A percentile compares a stretch with the other conserved stretches of the same genome.
phyloP scores from a whole-genome alignment of 2,329 filamentous ascomycete genomes.

The Colletotrichum caudatum region DNA sequence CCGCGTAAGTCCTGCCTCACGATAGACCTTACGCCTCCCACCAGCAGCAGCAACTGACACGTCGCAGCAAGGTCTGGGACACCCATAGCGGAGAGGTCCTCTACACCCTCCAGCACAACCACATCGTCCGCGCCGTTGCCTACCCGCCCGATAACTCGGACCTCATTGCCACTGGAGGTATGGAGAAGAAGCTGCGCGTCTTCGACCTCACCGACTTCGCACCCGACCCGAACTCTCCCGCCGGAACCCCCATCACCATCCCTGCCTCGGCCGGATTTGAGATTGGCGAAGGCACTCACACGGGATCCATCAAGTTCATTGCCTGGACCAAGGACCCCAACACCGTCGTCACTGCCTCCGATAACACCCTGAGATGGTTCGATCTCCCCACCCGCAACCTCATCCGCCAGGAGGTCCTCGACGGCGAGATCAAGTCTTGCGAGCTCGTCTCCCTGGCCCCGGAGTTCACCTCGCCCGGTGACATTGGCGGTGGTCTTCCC shows the following conservation, averaged over 20 bases:
- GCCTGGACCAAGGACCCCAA: conserved; percentile 93
- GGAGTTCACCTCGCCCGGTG: conserved; percentile 67
- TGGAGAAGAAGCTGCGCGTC: conserved; percentile 95
- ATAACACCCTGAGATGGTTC: conserved; percentile 95
- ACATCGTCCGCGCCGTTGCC: conserved; percentile 94
- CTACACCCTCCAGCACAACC: conserved; percentile 88
- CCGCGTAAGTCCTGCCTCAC: conserved; percentile 72
- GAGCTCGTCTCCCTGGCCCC: conserved; percentile 82
- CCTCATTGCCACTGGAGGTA: conserved; percentile 92
- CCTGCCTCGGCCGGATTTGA: conserved; percentile 79
- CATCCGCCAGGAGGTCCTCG: conserved; percentile 81
- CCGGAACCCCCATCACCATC: conserved; percentile 58
- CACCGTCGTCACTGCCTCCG: conserved; percentile 89
- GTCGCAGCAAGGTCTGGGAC: conserved; percentile 91
- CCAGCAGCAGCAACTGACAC: conserved; percentile 15
- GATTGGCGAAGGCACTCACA: conserved; percentile 86
- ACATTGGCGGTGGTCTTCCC: conserved; percentile 75
- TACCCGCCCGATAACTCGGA: conserved; percentile 85
- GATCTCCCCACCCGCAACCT: conserved; percentile 83
- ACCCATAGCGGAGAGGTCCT: conserved; percentile 93
- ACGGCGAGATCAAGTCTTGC: conserved; percentile 90
- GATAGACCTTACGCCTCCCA: no score
- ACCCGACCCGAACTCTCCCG: conserved; percentile 49
- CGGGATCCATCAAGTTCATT: conserved; percentile 93
- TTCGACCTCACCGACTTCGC: conserved; percentile 82